Evolutionary conservation across 2,329 filamentous ascomycete species (phyloP).

Genomic region (Beauveria varroae): DNA sequence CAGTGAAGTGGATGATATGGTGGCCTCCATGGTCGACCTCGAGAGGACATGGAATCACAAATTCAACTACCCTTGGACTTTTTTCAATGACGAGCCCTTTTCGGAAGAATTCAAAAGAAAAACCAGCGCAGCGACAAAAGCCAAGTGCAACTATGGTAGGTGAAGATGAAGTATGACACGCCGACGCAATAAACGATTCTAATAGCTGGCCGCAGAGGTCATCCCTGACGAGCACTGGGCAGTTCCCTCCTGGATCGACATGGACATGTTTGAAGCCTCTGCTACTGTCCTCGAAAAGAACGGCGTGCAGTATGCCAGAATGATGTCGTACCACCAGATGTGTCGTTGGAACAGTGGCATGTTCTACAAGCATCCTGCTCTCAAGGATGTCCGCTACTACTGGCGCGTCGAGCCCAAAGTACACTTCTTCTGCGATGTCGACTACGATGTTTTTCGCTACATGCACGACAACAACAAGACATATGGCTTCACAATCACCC

Average conservation of each 20-base stretch:
- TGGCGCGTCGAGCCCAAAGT: conserved; percentile 99
- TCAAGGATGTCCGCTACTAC: conserved; percentile 80
- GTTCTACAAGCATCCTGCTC: conserved; percentile 92
- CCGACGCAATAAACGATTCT: not conserved
- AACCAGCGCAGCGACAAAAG: conserved; percentile 78
- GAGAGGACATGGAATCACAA: conserved; percentile 96
- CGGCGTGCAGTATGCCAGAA: conserved; percentile 82
- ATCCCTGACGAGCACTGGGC: conserved; percentile 97
- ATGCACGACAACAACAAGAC: conserved; percentile 99
- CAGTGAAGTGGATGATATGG: conserved; percentile 74
- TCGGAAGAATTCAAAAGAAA: conserved; percentile 83
- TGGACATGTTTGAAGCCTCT: conserved; percentile 77
- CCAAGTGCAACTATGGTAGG: conserved; percentile 76
- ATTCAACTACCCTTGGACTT: conserved; percentile 99
- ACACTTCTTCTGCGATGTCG: conserved; percentile 97
- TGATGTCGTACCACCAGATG: conserved; percentile 96
- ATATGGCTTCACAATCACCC: conserved; percentile 96
- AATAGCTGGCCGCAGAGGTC: conserved; percentile 47
- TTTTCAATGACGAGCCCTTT: conserved; percentile 95
- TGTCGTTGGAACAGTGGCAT: conserved; percentile 97
- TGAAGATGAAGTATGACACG: not conserved
- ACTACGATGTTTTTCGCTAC: conserved; percentile 97
- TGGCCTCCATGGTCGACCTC: conserved; percentile 83
- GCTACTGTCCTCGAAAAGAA: conserved; percentile 75
- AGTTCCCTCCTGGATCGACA: conserved; percentile 84